phyloP scores from a whole-genome alignment of 257 asterid species.

The Apocynum venetum region DNA sequence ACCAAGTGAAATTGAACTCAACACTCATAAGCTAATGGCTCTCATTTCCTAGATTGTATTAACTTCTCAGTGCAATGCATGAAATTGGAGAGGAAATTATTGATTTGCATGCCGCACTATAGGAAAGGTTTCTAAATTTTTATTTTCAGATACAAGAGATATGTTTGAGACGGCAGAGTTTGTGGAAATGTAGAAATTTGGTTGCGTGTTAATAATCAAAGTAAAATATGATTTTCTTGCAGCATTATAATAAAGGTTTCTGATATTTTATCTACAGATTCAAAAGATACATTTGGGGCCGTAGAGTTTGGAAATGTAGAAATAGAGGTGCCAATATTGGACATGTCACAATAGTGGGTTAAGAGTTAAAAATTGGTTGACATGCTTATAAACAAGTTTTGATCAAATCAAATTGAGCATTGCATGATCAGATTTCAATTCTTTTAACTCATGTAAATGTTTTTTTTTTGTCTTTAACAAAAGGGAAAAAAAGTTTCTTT shows the following conservation, averaged over 20 bases:
- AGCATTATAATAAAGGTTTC: too few relatives aligned
- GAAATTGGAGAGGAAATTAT: background rate
- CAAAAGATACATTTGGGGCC: too few relatives aligned
- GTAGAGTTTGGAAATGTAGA: background rate
- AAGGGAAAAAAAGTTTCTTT: too few relatives aligned
- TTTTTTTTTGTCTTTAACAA: too few relatives aligned
- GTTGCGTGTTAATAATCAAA: background rate
- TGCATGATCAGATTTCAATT: too few relatives aligned
- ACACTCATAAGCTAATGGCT: too few relatives aligned
- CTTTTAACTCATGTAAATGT: too few relatives aligned
- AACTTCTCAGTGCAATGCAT: background rate
- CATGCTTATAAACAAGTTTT: too few relatives aligned
- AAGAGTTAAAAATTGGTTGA: too few relatives aligned
- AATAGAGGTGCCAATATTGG: background rate
- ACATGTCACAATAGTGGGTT: too few relatives aligned
- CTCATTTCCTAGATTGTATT: background rate
- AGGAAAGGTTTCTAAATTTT: background rate
- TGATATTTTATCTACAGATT: too few relatives aligned
- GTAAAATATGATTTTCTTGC: background rate
- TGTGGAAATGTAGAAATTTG: background rate
- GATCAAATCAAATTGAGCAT: too few relatives aligned
- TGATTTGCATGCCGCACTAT: conserved; percentile 7
- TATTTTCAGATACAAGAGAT: conserved; percentile 64
- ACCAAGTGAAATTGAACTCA: background rate
- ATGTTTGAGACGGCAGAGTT: conserved; percentile 30